phyloP scores from a whole-genome alignment of 2,329 filamentous ascomycete species.

The Emmonsia crescens region DNA sequence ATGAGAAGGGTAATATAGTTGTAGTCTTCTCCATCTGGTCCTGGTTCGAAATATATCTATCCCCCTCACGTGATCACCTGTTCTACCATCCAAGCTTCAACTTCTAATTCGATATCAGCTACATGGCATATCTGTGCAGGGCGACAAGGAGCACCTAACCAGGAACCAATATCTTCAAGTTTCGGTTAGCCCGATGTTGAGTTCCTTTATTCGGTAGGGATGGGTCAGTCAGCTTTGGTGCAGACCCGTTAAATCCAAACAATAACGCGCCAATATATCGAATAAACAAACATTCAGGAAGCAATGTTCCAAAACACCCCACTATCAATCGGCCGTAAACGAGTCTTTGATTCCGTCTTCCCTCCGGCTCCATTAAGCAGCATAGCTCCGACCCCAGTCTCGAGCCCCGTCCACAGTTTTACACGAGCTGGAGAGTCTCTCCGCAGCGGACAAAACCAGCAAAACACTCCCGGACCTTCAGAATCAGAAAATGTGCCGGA shows the following conservation, averaged over 20 bases:
- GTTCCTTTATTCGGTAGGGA: too few relatives aligned
- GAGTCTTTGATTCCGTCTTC: slow-evolving; percentile 36
- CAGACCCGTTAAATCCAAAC: neutral
- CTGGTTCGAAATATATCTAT: too few relatives aligned
- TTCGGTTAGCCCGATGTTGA: neutral
- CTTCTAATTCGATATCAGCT: too few relatives aligned
- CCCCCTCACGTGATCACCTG: neutral
- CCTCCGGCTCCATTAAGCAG: slow-evolving; percentile 27
- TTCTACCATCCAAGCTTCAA: neutral
- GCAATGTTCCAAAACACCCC: slow-evolving; percentile 12
- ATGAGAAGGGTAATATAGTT: neutral
- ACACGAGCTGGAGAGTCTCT: slow-evolving; percentile 13
- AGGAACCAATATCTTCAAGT: neutral
- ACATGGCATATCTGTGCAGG: neutral
- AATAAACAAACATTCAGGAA: neutral
- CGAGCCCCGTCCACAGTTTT: slow-evolving; percentile 18
- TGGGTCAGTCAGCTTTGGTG: neutral
- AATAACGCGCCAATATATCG: neutral
- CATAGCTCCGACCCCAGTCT: slow-evolving; percentile 19
- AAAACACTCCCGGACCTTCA: slow-evolving; percentile 4
- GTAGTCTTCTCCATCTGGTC: neutral
- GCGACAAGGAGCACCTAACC: neutral
- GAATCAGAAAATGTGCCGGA: slow-evolving; percentile 17
- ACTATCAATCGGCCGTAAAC: slow-evolving; percentile 22
- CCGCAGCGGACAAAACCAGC: slow-evolving; percentile 7